Evolutionary conservation across 1,284 basidiomycete genomes (phyloP).

Genomic region (Tranzscheliella williamsii): DNA sequence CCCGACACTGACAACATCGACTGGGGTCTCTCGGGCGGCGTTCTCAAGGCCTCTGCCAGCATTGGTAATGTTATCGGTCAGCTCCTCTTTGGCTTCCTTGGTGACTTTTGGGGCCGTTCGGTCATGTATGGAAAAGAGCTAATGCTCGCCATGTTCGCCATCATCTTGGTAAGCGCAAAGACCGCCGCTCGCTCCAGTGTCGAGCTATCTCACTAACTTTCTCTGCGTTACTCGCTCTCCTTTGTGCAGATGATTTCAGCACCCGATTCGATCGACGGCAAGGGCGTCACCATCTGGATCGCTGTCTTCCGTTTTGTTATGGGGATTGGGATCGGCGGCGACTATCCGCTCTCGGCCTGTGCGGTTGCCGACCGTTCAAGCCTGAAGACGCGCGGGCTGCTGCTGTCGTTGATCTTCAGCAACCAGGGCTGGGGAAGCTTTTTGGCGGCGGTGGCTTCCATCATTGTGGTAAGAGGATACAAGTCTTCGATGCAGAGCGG

Average conservation of each 20-base stretch:
- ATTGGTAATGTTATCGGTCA: conserved; percentile 57
- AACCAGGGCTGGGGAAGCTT: conserved; percentile 57
- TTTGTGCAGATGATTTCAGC: conserved; percentile 56
- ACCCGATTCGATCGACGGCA: conserved; percentile 48
- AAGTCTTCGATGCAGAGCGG: conserved; percentile 63
- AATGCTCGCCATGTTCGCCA: conserved; percentile 50
- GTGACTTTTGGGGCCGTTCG: conserved; percentile 54
- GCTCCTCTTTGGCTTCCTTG: conserved; percentile 54
- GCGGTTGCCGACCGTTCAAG: conserved; percentile 52
- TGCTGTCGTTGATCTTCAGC: conserved; percentile 62
- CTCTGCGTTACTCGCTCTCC: too few species aligned
- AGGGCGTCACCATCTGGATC: conserved; percentile 55
- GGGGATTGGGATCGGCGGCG: conserved; percentile 70
- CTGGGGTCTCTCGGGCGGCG: conserved; percentile 57
- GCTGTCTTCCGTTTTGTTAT: conserved; percentile 51
- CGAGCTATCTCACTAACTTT: too few species aligned
- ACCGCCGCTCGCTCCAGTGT: too few species aligned
- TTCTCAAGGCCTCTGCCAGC: conserved; percentile 57
- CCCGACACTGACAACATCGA: conserved; percentile 52
- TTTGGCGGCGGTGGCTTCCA: conserved; percentile 69
- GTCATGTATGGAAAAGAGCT: conserved; percentile 58
- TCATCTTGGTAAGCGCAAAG: too few species aligned
- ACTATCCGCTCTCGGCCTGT: conserved; percentile 74
- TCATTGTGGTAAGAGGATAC: conserved; percentile 73
- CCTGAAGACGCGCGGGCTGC: conserved; percentile 49